phyloP scores from a whole-genome alignment of 2,329 filamentous ascomycete species.

The Fonsecaea monophora region DNA sequence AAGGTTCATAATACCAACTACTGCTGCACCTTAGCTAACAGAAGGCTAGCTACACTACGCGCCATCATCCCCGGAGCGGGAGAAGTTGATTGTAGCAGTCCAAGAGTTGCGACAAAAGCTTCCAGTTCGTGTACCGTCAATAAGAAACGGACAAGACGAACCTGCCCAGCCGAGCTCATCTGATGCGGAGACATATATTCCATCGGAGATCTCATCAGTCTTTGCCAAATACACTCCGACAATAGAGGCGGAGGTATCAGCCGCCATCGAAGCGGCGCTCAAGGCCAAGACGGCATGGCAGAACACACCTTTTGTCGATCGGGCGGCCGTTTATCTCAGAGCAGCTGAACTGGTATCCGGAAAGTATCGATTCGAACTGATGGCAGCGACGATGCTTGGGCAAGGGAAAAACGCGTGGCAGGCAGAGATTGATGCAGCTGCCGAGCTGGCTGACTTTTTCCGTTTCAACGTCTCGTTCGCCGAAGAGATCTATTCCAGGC shows the following conservation, averaged over 20 bases:
- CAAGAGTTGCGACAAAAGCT: slow-evolving; percentile 45
- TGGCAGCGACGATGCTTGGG: slow-evolving; percentile 93
- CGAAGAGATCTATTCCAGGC: slow-evolving; percentile 85
- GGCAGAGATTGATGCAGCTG: slow-evolving; percentile 93
- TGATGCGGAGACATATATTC: slow-evolving; percentile 38
- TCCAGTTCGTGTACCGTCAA: slow-evolving; percentile 45
- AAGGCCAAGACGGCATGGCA: slow-evolving; percentile 86
- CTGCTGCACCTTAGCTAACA: neutral
- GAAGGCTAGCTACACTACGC: slow-evolving; percentile 38
- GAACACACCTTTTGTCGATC: slow-evolving; percentile 84
- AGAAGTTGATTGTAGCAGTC: slow-evolving; percentile 45
- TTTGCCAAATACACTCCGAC: slow-evolving; percentile 49
- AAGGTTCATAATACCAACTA: neutral
- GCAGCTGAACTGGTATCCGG: slow-evolving; percentile 86
- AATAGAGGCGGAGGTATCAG: slow-evolving; percentile 44
- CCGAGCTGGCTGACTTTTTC: slow-evolving; percentile 90
- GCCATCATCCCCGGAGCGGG: slow-evolving; percentile 45
- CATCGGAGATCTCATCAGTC: slow-evolving; percentile 45
- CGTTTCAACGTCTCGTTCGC: slow-evolving; percentile 94
- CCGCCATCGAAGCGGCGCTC: slow-evolving; percentile 81
- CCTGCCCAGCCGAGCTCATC: slow-evolving; percentile 12
- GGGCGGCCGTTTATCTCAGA: slow-evolving; percentile 92
- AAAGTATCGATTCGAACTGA: slow-evolving; percentile 95
- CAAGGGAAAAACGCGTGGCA: slow-evolving; percentile 99
- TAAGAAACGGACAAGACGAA: slow-evolving; percentile 24